These are phyloP conservation scores for Aspergillus ruber DNA, from an alignment of 2,329 filamentous ascomycete species.

Conservation along the genomic window DNA sequence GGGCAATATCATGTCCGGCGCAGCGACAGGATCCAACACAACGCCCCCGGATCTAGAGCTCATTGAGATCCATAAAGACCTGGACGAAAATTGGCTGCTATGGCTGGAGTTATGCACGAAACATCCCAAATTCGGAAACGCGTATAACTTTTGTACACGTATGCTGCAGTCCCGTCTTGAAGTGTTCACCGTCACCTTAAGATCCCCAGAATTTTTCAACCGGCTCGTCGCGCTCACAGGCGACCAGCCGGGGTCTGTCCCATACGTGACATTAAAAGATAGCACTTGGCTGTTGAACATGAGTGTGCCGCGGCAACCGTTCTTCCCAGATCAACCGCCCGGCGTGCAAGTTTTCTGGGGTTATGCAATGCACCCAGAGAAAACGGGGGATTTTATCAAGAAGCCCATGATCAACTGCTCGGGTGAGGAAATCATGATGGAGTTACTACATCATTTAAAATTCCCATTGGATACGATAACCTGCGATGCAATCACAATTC, in stretches of 20 bases:
- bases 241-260: conserved; percentile 26
- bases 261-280: conserved; percentile 34
- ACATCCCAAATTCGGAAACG: conserved; percentile 31
- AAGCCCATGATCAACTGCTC: conserved; percentile 39
- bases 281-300: conserved; percentile 38
- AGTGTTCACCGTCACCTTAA: conserved; percentile 38
- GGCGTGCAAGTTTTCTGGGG: conserved; percentile 35
- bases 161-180: conserved; percentile 32
- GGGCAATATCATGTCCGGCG: conserved; percentile 34
- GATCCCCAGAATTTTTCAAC: conserved; percentile 24
- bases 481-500: conserved; percentile 26
- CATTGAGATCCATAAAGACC: conserved; percentile 20
- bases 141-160: conserved; percentile 37
- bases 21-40: conserved; percentile 29
- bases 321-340: conserved; percentile 34
- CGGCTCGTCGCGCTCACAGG: conserved; percentile 21
- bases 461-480: conserved; percentile 27
- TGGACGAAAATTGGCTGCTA: conserved; percentile 37
- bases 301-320: conserved; percentile 37
- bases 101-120: conserved; percentile 37
- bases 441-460: conserved; percentile 34
- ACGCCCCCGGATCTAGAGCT: conserved; percentile 17
- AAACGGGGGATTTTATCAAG: conserved; percentile 30
- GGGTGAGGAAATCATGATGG: conserved; percentile 35
- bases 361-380: conserved; percentile 34